Base-by-base conservation (phyloP, 371 early-diverging fungal genomes). In the Amoeboaphelidium occidentale region DNA sequence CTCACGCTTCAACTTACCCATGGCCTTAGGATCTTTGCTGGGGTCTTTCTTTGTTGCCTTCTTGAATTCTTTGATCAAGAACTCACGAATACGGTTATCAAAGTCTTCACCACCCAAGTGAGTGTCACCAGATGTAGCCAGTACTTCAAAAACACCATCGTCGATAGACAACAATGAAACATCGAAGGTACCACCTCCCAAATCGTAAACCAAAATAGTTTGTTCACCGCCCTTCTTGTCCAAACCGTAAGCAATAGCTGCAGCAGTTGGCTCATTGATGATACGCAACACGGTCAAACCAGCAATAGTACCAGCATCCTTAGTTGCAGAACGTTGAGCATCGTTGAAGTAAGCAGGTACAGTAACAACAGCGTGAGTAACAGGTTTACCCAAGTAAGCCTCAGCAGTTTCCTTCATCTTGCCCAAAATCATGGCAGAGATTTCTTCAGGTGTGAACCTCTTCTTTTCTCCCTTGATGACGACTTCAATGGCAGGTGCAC, bases 111-210 rank as follows among this genome's bases (percentile, higher is more conserved):
- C 93, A 66, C 93, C 93, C 61, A 81, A 72, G 63, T 86, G 84
- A 51, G 86, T 89, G 63, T 87, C 84, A 64, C 94, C 93, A 58
- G 75, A 71, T 55, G 84, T 84, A 23, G 85, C 74, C 59, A 77
- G 61, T 43, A 84, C 86, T 61, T 79, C 84, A 60, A 86, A 84
- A 51, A 81, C 74, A 62, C 80, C 84, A 59, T 80, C 78, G 51
- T 84, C 81, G 55, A 83, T 83, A 50, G 82, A 77, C 47, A 89
- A 63, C 26, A 86, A 68, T 25, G 88, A 85, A 27, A 93, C 80
- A 72, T 93, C 90, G 61, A 88, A 81, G 43, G 90, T 89, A 68
- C 90, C 94, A 68, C 94, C 94, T 64, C 93, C 93, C 55, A 89
- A 68, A 68, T 93, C 94, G 58, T 78, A 88, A 45, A 93, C 84